A percentile compares a stretch with the other conserved stretches of the same genome.
These are phyloP conservation scores for Anethum foeniculum DNA, from an alignment of 140 eudicot species.

Conservation along the genomic window DNA sequence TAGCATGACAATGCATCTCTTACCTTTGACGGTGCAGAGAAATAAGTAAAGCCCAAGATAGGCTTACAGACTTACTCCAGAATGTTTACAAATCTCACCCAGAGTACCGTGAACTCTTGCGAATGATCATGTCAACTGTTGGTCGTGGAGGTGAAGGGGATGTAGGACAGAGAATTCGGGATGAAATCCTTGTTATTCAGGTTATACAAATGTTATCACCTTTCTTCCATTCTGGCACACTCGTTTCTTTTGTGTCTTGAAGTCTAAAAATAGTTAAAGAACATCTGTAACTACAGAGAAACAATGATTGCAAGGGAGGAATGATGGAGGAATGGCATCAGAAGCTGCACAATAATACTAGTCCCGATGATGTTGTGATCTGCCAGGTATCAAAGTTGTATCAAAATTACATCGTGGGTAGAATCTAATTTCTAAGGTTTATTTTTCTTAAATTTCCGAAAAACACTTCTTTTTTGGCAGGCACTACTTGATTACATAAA, in stretches of 20 bases:
- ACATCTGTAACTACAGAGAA: conserved; percentile 52
- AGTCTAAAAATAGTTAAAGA: not conserved
- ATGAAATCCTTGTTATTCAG: conserved; percentile 97
- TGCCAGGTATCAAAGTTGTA: conserved; percentile 83
- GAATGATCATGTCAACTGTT: conserved; percentile 97
- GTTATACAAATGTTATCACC: conserved; percentile 20
- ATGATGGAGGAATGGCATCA: conserved; percentile 99
- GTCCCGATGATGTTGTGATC: conserved; percentile 98
- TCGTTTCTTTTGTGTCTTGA: not conserved
- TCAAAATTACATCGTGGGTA: conserved; percentile 6
- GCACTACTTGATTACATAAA: conserved; percentile 90
- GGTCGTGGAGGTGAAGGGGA: conserved; percentile 99
- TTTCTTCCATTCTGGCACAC: conserved; percentile 2
- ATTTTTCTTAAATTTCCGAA: conserved; percentile 2
- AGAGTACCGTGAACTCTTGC: conserved; percentile 65
- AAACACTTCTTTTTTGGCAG: conserved; percentile 31
- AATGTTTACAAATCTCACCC: conserved; percentile 50
- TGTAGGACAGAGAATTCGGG: conserved; percentile 97
- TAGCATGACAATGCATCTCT: conserved; percentile 7
- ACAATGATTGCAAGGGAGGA: conserved; percentile 92
- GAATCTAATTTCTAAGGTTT: conserved; percentile 12
- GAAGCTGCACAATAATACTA: conserved; percentile 92
- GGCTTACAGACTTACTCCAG: conserved; percentile 97
- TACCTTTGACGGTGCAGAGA: conserved; percentile 54
- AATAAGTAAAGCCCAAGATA: conserved; percentile 97